phyloP scores from a whole-genome alignment of 164 flowering plant species.

The Vitis rupestris region DNA sequence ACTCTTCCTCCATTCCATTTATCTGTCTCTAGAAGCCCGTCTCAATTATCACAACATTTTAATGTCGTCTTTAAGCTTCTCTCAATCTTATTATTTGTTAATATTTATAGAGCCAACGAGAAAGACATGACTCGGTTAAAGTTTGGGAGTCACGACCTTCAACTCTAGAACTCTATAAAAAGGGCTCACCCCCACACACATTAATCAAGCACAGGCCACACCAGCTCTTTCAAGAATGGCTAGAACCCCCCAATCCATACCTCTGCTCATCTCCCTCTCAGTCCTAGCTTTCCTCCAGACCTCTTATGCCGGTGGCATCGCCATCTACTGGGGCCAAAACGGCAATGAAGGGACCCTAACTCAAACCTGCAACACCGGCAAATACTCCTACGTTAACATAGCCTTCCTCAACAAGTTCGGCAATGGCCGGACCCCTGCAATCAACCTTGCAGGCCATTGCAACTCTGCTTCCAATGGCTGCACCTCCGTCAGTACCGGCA shows the following conservation, averaged over 20 bases:
- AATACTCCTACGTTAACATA: conserved; percentile 32
- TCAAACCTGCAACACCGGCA: conserved; percentile 40
- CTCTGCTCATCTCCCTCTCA: conserved; percentile 9
- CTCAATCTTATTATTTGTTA: too few species aligned
- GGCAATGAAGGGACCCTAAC: conserved; percentile 39
- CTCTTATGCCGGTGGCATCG: conserved; percentile 30
- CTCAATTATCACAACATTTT: too few species aligned
- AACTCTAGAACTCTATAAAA: too few species aligned
- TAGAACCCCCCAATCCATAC: neutral
- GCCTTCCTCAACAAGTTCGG: conserved; percentile 47
- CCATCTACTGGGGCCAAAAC: conserved; percentile 56
- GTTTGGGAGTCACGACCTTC: too few species aligned
- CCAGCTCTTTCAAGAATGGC: too few species aligned
- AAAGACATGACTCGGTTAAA: too few species aligned
- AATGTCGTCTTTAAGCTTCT: too few species aligned
- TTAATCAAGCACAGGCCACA: too few species aligned
- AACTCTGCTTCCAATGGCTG: conserved; percentile 36
- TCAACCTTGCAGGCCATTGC: conserved; percentile 58
- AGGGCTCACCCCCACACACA: too few species aligned
- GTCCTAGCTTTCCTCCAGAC: neutral
- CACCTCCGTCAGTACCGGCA: conserved; percentile 16
- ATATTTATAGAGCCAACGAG: too few species aligned
- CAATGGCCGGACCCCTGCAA: conserved; percentile 32
- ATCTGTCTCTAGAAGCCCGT: too few species aligned
- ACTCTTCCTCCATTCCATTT: too few species aligned